Conservation (phyloP, 805 yeast species). For the Ogataea populi-albae region DNA sequence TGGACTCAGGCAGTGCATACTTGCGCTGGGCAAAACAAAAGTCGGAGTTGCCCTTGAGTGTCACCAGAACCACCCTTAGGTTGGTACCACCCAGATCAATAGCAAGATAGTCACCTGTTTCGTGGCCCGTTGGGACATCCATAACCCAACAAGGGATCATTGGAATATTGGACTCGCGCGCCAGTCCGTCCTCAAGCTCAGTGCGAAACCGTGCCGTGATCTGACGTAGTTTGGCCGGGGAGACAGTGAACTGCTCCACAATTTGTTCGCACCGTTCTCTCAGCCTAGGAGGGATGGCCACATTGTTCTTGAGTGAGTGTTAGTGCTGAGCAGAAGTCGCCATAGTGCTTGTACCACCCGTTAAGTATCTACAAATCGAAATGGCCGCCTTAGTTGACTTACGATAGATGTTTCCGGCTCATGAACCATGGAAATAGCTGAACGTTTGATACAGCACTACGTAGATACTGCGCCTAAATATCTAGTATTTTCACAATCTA, state of each 20-base stretch:
- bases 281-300: constrained; percentile 9
- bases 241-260: constrained; percentile 61
- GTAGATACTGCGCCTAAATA: too few relatives aligned
- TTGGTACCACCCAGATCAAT: constrained; percentile 98
- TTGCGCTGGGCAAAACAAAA: constrained; percentile 87
- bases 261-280: constrained; percentile 40
- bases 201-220: constrained; percentile 72
- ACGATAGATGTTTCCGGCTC: constrained; percentile 11
- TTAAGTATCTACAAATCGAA: not conserved
- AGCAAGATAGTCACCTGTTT: constrained; percentile 85
- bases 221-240: constrained; percentile 54
- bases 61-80: constrained; percentile 86
- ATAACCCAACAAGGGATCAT: constrained; percentile 98
- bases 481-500: too few relatives aligned
- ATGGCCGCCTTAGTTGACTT: constrained; percentile 1
- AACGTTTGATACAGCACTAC: too few relatives aligned
- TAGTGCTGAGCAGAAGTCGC: too few relatives aligned
- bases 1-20: constrained; percentile 69
- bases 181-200: constrained; percentile 81
- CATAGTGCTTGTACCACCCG: too few relatives aligned
- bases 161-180: constrained; percentile 77
- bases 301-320: constrained; percentile 4
- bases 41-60: constrained; percentile 75
- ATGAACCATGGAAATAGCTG: constrained; percentile 18
- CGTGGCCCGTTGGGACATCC: constrained; percentile 90